Conservation (phyloP, 495 filamentous ascomycete species). For the Neurospora sp. region DNA sequence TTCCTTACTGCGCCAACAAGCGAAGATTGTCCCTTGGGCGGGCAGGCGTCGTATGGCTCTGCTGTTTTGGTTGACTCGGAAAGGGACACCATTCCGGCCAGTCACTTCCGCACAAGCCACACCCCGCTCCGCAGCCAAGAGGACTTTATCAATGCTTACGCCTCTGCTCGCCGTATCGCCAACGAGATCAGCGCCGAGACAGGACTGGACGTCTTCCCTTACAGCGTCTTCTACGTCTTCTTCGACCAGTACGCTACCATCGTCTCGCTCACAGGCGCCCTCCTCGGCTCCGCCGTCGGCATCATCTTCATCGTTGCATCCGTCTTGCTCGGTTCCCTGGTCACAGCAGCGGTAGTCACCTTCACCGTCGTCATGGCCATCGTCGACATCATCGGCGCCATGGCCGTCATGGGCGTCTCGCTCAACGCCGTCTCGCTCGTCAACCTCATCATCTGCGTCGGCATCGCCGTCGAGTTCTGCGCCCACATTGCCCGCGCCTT, state of each 20-base stretch:
- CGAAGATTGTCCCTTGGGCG: conserved; percentile 76
- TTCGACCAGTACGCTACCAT: conserved; percentile 94
- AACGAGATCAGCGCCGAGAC: conserved; percentile 56
- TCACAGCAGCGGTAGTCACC: conserved; percentile 73
- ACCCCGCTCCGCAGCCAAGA: conserved; percentile 74
- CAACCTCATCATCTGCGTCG: conserved; percentile 92
- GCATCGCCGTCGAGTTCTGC: conserved; percentile 94
- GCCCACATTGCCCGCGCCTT: conserved; percentile 94
- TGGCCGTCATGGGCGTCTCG: conserved; percentile 83
- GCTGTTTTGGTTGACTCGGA: conserved; percentile 71
- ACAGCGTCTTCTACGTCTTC: conserved; percentile 95
- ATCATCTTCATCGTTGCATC: conserved; percentile 74
- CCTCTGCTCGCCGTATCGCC: conserved; percentile 83
- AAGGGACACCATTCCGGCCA: conserved; percentile 56
- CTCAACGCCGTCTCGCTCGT: conserved; percentile 95
- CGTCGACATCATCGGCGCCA: conserved; percentile 87
- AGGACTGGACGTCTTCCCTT: conserved; percentile 77
- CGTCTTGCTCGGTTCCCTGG: conserved; percentile 70
- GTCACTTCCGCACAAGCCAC: conserved; percentile 86
- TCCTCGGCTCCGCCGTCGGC: conserved; percentile 72
- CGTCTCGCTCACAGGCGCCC: conserved; percentile 60
- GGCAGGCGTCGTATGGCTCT: conserved; percentile 75
- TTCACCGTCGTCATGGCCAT: conserved; percentile 85
- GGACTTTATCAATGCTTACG: conserved; percentile 90
- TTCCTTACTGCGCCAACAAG: conserved; percentile 77